Base-by-base conservation (phyloP, 2,329 filamentous ascomycete genomes). In the Cladosporium sp. region DNA sequence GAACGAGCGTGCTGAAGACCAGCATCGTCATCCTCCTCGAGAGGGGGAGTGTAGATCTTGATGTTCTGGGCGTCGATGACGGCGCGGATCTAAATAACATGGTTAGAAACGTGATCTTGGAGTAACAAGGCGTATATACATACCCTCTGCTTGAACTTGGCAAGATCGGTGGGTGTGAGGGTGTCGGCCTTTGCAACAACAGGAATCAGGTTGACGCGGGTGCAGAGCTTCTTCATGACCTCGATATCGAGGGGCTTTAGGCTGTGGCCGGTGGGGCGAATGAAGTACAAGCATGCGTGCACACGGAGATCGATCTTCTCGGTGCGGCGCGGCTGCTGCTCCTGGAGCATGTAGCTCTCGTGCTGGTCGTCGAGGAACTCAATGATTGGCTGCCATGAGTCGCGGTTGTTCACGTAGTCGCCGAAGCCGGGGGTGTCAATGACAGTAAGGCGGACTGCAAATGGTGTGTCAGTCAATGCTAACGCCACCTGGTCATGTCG, bases 361-460 rank as follows among this genome's bases (percentile, higher is more conserved):
- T 99, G 96, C 87, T 99, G 95, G 83, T 99, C 95, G 82, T 99
- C 95, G 76, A 99, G 87, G 85, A 99, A 99, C 83, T 99, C 95
- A 81, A 99, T 98, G 79, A 99, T 98, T 79, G 95, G 95, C 87
- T 97, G 96, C 95, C 95, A 99, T 69, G 95, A 98, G 82, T 99
- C 95, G 78, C 94, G 91, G 88, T 99, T 99, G 90, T 99, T 99
- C 80, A 99, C 95, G 79, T 99, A 99, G 87, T 99, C 95, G 81
- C 95, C 95, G 78, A 99, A 99, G 74, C 95, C 95, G 75, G 95
- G 95, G 70, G 95, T 99, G 80, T 99, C 95, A 79, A 99, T 99
- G 77, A 99, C 95, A 71, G 95, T 99, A 78, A 99, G 84, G 79
- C 95, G 95, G 79, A 99, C 95, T 98, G 77, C 63, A 73, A 28